Conservation (phyloP, 768 basidiomycete genomes). For the Hygrophorus pudorinus region DNA sequence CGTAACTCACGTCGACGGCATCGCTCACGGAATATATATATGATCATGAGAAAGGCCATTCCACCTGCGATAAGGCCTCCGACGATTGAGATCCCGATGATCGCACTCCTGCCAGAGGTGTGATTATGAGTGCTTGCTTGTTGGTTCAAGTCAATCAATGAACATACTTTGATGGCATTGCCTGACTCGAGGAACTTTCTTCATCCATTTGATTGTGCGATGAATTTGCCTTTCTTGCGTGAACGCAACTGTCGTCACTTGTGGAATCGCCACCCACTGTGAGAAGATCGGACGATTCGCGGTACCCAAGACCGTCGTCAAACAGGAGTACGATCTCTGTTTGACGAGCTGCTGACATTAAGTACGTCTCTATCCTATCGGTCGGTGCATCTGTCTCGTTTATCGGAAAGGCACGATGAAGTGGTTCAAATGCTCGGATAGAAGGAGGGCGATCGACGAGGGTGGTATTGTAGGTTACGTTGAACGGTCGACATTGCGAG, state of each 20-base stretch:
- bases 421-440: constrained; percentile 30
- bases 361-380: constrained; percentile 30
- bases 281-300: constrained; percentile 33
- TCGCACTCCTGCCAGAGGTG: constrained; percentile 23
- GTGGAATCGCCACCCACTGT: constrained; percentile 26
- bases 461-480: constrained; percentile 29
- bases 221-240: background rate
- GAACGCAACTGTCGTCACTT: constrained; percentile 14
- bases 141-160: background rate
- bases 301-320: constrained; percentile 27
- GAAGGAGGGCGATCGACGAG: constrained; percentile 19
- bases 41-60: constrained; percentile 29
- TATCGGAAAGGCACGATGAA: constrained; percentile 20
- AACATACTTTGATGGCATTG: constrained; percentile 6
- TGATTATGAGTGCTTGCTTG: background rate
- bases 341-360: constrained; percentile 28
- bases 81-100: constrained; percentile 36
- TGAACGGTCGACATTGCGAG: constrained; percentile 41
- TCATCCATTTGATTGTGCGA: constrained; percentile 1
- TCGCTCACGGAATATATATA: constrained; percentile 33
- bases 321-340: constrained; percentile 34
- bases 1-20: constrained; percentile 17
- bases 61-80: constrained; percentile 27
- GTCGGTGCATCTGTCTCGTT: constrained; percentile 15
- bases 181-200: background rate